These are phyloP conservation scores for Colletotrichum costaricense DNA, from an alignment of 2,329 filamentous ascomycete genomes.

Conservation along the genomic window DNA sequence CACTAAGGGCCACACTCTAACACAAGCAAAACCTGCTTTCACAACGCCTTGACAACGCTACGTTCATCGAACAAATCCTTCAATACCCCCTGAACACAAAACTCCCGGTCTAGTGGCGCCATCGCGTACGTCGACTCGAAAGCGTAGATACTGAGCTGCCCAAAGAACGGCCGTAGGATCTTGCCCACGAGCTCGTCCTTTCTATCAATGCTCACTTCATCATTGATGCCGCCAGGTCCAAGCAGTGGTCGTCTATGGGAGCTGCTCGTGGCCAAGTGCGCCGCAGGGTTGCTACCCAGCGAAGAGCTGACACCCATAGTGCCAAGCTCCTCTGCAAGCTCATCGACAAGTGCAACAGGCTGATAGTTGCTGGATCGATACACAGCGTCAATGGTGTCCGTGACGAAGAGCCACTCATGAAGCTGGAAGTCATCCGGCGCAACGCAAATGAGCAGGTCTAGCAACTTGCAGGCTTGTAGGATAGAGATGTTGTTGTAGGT, in stretches of 20 bases:
- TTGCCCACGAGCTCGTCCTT: conserved; percentile 79
- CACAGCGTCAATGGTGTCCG: conserved; percentile 95
- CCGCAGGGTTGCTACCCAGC: conserved; percentile 49
- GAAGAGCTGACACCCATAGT: conserved; percentile 49
- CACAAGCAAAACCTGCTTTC: conserved; percentile 35
- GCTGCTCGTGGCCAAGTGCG: conserved; percentile 48
- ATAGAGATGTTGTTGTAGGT: conserved; percentile 82
- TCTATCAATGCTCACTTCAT: conserved; percentile 67
- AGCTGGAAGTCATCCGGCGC: conserved; percentile 97
- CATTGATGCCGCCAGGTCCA: conserved; percentile 63
- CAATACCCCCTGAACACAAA: conserved; percentile 73
- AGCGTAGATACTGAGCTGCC: conserved; percentile 89
- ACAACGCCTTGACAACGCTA: conserved; percentile 72
- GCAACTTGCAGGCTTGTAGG: conserved; percentile 91
- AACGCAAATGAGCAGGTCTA: conserved; percentile 87
- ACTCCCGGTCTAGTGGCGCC: conserved; percentile 73
- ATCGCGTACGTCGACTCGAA: conserved; percentile 96
- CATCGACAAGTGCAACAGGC: conserved; percentile 83
- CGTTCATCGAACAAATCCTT: conserved; percentile 84
- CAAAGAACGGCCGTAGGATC: conserved; percentile 88
- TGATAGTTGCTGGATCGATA: conserved; percentile 80
- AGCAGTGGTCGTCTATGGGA: conserved; percentile 61
- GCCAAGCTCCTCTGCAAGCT: conserved; percentile 81
- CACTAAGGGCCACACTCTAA: not conserved
- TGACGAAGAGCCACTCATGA: conserved; percentile 98